phyloP scores from a whole-genome alignment of 306 rosid genomes.

The Coriaria nepalensis region DNA sequence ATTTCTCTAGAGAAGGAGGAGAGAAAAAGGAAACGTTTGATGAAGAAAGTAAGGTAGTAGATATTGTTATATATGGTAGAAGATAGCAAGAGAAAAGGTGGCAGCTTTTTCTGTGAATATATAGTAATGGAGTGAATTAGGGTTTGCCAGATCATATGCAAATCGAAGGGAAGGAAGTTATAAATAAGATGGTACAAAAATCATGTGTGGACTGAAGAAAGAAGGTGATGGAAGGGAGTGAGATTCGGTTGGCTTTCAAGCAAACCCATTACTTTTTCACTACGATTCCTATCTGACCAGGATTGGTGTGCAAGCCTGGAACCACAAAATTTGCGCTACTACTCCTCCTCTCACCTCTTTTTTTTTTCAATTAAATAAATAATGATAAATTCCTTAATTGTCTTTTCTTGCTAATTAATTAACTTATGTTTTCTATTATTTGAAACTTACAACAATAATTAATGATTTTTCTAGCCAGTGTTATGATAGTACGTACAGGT shows the following conservation, averaged over 20 bases:
- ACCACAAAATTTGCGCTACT: slow-evolving; percentile 42
- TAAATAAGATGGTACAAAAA: slow-evolving; percentile 11
- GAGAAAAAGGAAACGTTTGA: no score
- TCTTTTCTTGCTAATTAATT: slow-evolving; percentile 9
- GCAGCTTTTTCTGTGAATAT: no score
- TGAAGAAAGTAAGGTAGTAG: no score
- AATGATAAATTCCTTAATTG: neutral
- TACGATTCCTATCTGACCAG: slow-evolving; percentile 75
- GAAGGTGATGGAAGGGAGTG: slow-evolving; percentile 66
- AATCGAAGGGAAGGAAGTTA: neutral
- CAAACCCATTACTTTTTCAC: slow-evolving; percentile 80
- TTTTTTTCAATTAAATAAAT: neutral
- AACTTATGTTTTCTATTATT: neutral
- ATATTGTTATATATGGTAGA: no score
- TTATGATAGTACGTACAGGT: no score
- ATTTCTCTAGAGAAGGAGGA: no score
- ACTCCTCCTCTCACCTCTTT: neutral
- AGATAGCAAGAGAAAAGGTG: no score
- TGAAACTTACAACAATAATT: no score
- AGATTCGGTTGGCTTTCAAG: slow-evolving; percentile 98
- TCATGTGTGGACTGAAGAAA: slow-evolving; percentile 42
- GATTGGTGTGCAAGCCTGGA: slow-evolving; percentile 91
- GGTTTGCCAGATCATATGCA: no score
- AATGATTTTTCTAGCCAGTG: no score
- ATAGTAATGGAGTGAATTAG: no score